These are phyloP conservation scores for Euphorbia lathyris DNA, from an alignment of 345 rosid species.

Conservation along the genomic window DNA sequence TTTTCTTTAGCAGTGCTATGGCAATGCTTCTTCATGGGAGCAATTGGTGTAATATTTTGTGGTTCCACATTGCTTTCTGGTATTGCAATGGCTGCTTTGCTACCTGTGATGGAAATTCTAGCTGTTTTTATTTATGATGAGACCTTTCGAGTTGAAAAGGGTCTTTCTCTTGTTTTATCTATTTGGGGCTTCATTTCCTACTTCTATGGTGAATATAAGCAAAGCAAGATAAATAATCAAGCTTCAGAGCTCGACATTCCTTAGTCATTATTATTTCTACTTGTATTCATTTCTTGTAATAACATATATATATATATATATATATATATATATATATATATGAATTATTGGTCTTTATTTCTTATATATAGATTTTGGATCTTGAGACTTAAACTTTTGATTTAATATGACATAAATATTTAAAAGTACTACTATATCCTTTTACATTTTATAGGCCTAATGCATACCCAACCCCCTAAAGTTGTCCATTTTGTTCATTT, in stretches of 20 bases:
- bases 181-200: slow-evolving; percentile 27
- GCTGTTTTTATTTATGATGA: slow-evolving; percentile 20
- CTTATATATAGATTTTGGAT: too few relatives aligned
- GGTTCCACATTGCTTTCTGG: background rate
- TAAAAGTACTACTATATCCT: too few relatives aligned
- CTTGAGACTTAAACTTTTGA: too few relatives aligned
- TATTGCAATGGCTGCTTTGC: slow-evolving; percentile 7
- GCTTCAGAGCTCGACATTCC: background rate
- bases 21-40: slow-evolving; percentile 32
- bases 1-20: slow-evolving; percentile 14
- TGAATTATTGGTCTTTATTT: too few relatives aligned
- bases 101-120: slow-evolving; percentile 8
- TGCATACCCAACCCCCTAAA: too few relatives aligned
- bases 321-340: too few relatives aligned
- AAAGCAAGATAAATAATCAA: slow-evolving; percentile 9
- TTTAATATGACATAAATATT: too few relatives aligned
- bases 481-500: too few relatives aligned
- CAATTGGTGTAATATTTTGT: slow-evolving; percentile 15
- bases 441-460: too few relatives aligned
- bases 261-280: background rate
- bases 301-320: too few relatives aligned
- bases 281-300: too few relatives aligned
- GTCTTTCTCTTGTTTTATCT: slow-evolving; percentile 15
- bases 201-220: slow-evolving; percentile 19
- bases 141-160: slow-evolving; percentile 13